These are phyloP conservation scores for Eimeria zaria DNA, from an alignment of 169 alveolate species.

Conservation along the genomic window DNA sequence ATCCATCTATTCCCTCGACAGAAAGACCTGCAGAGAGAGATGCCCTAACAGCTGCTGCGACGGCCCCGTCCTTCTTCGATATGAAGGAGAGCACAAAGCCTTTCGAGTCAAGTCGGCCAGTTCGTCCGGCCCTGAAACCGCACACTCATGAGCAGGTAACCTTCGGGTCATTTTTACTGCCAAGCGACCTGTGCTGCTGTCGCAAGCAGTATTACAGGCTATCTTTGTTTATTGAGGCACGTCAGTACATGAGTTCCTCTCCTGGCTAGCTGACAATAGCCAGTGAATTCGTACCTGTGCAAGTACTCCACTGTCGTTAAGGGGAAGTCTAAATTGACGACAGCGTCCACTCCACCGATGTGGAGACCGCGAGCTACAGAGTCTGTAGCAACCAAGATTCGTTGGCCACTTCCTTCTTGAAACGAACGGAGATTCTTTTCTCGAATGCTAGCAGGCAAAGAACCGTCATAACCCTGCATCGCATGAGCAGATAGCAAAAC, in stretches of 20 bases:
- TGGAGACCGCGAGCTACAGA: conserved; percentile 71
- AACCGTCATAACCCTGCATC: conserved; percentile 73
- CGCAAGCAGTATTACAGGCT: not conserved
- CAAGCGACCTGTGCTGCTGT: not conserved
- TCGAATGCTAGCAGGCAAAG: conserved; percentile 60
- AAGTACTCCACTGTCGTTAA: conserved; percentile 64
- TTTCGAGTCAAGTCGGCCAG: conserved; percentile 95
- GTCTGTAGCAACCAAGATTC: conserved; percentile 73
- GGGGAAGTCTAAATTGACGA: conserved; percentile 66
- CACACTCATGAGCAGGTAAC: not conserved
- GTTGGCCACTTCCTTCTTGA: conserved; percentile 57
- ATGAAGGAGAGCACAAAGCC: conserved; percentile 88
- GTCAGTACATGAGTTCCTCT: not conserved
- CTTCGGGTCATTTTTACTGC: not conserved
- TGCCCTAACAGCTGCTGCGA: conserved; percentile 69
- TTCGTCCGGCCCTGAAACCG: conserved; percentile 96
- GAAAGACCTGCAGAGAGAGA: conserved; percentile 65
- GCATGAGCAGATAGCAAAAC: not conserved
- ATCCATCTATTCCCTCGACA: not conserved
- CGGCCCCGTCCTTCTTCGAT: conserved; percentile 47
- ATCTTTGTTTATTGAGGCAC: not conserved
- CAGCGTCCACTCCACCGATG: conserved; percentile 66
- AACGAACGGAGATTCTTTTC: conserved; percentile 37
- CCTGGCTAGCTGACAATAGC: not conserved
- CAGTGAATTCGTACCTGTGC: conserved; percentile 46